Evolutionary conservation across 225 moss, liverwort and hornwort genomes (phyloP).

Genomic region (Bryoerythrophyllum caledonicum): DNA sequence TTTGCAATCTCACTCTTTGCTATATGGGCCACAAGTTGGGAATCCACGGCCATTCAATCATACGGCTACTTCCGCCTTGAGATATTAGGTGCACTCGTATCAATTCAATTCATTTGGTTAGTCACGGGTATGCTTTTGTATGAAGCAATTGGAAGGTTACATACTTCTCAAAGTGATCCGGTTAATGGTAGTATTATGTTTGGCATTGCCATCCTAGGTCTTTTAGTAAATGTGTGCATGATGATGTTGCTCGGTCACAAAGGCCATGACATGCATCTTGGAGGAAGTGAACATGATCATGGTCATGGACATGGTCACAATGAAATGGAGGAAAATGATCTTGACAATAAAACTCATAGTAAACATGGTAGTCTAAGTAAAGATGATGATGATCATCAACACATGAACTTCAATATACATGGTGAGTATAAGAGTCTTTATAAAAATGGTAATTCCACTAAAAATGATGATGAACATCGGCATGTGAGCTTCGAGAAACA

Average conservation of each 20-base stretch:
- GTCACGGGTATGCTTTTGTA: constrained; percentile 77
- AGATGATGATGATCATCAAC: neutral
- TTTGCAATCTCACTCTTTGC: constrained; percentile 92
- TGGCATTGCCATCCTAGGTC: constrained; percentile 57
- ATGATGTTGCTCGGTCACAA: constrained; percentile 60
- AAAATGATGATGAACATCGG: neutral
- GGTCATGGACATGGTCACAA: too few species aligned
- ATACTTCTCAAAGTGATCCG: neutral
- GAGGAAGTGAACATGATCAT: neutral
- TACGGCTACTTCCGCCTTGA: constrained; percentile 81
- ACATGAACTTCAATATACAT: constrained; percentile 24
- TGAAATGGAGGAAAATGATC: neutral
- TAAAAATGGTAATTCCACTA: neutral
- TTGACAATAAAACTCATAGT: accelerated
- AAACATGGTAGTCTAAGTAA: neutral
- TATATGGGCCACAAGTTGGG: constrained; percentile 91
- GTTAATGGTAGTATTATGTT: constrained; percentile 81
- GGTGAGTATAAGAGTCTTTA: constrained; percentile 18
- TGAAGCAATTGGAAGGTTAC: constrained; percentile 59
- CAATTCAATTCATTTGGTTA: constrained; percentile 89
- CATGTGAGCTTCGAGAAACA: constrained; percentile 23
- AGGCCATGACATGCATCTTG: neutral
- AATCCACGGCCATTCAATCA: constrained; percentile 57
- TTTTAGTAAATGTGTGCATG: constrained; percentile 74
- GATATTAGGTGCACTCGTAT: constrained; percentile 79